Conservation (phyloP, 768 basidiomycete genomes). For the Lentinula lateritia region DNA sequence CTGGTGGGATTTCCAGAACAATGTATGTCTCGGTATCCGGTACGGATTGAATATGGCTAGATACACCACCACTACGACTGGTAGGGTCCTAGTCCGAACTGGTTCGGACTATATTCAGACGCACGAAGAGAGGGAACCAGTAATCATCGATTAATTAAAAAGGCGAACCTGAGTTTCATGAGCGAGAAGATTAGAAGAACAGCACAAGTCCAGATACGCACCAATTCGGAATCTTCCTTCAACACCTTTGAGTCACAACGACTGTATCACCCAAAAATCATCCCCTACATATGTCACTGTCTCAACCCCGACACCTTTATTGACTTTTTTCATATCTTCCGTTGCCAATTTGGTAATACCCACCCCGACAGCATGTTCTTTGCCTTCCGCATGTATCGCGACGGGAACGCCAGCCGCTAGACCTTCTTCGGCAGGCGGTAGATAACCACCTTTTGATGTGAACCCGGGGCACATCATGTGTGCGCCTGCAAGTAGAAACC, state of each 20-base stretch:
- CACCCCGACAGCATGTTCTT: conserved; percentile 85
- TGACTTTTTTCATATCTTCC: conserved; percentile 85
- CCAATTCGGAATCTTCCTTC: neutral
- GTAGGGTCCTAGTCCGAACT: neutral
- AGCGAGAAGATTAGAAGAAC: neutral
- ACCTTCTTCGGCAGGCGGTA: conserved; percentile 68
- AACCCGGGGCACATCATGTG: conserved; percentile 98
- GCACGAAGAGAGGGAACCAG: too few species aligned
- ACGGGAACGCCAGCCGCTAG: conserved; percentile 73
- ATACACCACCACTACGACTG: neutral
- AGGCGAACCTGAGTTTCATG: neutral
- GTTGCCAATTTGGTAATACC: conserved; percentile 78
- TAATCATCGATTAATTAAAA: neutral
- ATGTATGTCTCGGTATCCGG: neutral
- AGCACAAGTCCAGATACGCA: neutral
- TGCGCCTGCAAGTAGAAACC: conserved; percentile 89
- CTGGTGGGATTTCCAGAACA: too few species aligned
- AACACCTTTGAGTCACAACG: conserved; percentile 36
- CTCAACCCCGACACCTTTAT: conserved; percentile 90
- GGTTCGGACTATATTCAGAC: neutral
- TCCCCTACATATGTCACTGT: conserved; percentile 83
- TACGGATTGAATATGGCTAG: neutral
- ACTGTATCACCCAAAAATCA: conserved; percentile 73
- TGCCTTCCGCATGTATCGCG: conserved; percentile 94
- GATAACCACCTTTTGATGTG: conserved; percentile 84